Conservation (phyloP, 768 basidiomycete genomes). For the Daedaleopsis sinensis region DNA sequence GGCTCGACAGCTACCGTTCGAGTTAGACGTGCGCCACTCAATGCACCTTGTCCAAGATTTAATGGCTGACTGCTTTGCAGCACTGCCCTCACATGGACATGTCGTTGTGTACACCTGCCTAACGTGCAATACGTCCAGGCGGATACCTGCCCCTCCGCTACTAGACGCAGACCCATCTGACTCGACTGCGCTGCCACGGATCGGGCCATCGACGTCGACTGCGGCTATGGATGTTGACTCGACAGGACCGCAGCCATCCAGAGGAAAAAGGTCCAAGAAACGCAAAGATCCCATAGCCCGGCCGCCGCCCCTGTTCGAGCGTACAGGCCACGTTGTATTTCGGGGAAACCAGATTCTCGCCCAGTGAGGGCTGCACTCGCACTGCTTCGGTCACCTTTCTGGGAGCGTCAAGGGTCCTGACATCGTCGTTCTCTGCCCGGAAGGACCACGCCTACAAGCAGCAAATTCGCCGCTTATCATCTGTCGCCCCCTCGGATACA, state of each 20-base stretch:
- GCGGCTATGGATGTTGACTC: conserved; percentile 10
- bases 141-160: conserved; percentile 67
- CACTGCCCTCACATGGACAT: conserved; percentile 53
- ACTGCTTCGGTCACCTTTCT: too few species aligned
- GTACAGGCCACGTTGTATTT: conserved; percentile 67
- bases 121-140: conserved; percentile 57
- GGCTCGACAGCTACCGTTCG: conserved; percentile 69
- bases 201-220: not conserved
- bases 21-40: conserved; percentile 55
- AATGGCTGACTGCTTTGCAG: conserved; percentile 28
- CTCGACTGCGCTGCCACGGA: not conserved
- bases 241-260: not conserved
- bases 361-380: too few species aligned
- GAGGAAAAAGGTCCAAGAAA: conserved; percentile 19
- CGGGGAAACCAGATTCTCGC: conserved; percentile 56
- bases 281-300: conserved; percentile 29
- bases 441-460: too few species aligned
- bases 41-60: not conserved
- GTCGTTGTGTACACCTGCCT: conserved; percentile 60
- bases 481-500: too few species aligned
- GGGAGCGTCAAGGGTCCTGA: too few species aligned
- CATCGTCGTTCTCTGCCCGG: too few species aligned
- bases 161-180: conserved; percentile 12
- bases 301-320: conserved; percentile 61
- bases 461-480: too few species aligned